These are phyloP conservation scores for Ophiostoma populinum DNA, from an alignment of 2,329 filamentous ascomycete genomes.

Conservation along the genomic window DNA sequence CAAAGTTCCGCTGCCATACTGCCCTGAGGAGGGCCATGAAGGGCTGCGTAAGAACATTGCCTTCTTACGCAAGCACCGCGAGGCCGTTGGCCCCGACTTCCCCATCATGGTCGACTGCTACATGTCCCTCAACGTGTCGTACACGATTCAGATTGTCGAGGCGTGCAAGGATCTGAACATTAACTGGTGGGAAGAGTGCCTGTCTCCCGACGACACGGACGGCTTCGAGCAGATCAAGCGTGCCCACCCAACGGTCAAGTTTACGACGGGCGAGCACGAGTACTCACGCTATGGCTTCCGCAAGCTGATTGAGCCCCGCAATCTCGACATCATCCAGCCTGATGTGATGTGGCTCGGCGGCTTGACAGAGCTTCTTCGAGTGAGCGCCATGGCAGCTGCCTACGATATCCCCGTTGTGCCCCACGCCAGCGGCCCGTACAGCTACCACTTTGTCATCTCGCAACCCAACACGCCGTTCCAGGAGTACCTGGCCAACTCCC, in stretches of 20 bases:
- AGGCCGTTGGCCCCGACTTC: slow-evolving; percentile 74
- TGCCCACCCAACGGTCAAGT: slow-evolving; percentile 77
- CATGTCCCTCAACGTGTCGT: slow-evolving; percentile 85
- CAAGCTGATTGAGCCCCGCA: slow-evolving; percentile 79
- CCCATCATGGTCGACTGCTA: slow-evolving; percentile 94
- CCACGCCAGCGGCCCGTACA: slow-evolving; percentile 88
- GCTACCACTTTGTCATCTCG: slow-evolving; percentile 89
- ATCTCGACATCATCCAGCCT: slow-evolving; percentile 85
- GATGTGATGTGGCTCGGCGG: slow-evolving; percentile 97
- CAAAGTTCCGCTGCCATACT: slow-evolving; percentile 81
- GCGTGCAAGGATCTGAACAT: slow-evolving; percentile 70
- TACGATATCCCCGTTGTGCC: slow-evolving; percentile 92
- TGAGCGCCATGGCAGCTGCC: slow-evolving; percentile 73
- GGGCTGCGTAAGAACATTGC: slow-evolving; percentile 81
- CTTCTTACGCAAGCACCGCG: slow-evolving; percentile 70
- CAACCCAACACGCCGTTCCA: slow-evolving; percentile 91
- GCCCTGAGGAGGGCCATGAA: slow-evolving; percentile 67
- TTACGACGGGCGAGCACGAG: slow-evolving; percentile 92
- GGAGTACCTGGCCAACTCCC: slow-evolving; percentile 86
- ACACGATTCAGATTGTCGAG: slow-evolving; percentile 82
- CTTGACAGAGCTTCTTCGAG: slow-evolving; percentile 78
- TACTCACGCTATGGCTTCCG: slow-evolving; percentile 91
- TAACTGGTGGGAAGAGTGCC: slow-evolving; percentile 95
- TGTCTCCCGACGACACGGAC: slow-evolving; percentile 81
- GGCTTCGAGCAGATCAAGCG: slow-evolving; percentile 81